Conservation (phyloP, 2,329 filamentous ascomycete genomes). For the Sphaerulina vaccinii region DNA sequence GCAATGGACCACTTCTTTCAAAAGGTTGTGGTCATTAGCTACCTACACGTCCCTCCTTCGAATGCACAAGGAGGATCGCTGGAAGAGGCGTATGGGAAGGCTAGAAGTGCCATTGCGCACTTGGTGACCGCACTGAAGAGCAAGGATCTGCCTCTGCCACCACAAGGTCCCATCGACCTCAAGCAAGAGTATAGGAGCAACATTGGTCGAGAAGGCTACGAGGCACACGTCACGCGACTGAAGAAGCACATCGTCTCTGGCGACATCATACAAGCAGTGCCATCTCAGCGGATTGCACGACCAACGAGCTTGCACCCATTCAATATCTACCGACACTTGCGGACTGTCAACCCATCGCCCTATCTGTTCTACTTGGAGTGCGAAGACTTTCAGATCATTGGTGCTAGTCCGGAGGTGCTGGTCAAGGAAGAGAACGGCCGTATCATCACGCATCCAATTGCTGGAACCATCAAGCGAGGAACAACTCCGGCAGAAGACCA, state of each 20-base stretch:
- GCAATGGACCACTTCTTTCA: slow-evolving; percentile 95
- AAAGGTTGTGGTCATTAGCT: slow-evolving; percentile 89
- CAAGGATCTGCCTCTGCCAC: slow-evolving; percentile 65
- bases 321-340: slow-evolving; percentile 94
- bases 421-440: slow-evolving; percentile 83
- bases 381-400: slow-evolving; percentile 88
- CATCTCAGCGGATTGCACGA: slow-evolving; percentile 86
- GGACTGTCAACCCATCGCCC: slow-evolving; percentile 95
- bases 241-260: slow-evolving; percentile 89
- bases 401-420: slow-evolving; percentile 89
- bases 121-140: slow-evolving; percentile 71
- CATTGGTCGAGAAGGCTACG: slow-evolving; percentile 84
- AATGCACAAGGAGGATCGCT: slow-evolving; percentile 50
- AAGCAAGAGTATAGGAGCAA: slow-evolving; percentile 86
- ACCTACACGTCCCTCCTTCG: slow-evolving; percentile 64
- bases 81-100: slow-evolving; percentile 67
- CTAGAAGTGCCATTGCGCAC: slow-evolving; percentile 61
- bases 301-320: slow-evolving; percentile 92
- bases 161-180: slow-evolving; percentile 69
- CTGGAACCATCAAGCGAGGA: slow-evolving; percentile 88
- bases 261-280: slow-evolving; percentile 97
- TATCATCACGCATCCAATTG: slow-evolving; percentile 95
- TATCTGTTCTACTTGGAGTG: slow-evolving; percentile 97
- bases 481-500: slow-evolving; percentile 78
- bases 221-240: slow-evolving; percentile 77